Evolutionary conservation across 768 basidiomycete genomes (phyloP), one percentile per base, ranked within the genome.

Genomic region (Clathrus columnatus): DNA sequence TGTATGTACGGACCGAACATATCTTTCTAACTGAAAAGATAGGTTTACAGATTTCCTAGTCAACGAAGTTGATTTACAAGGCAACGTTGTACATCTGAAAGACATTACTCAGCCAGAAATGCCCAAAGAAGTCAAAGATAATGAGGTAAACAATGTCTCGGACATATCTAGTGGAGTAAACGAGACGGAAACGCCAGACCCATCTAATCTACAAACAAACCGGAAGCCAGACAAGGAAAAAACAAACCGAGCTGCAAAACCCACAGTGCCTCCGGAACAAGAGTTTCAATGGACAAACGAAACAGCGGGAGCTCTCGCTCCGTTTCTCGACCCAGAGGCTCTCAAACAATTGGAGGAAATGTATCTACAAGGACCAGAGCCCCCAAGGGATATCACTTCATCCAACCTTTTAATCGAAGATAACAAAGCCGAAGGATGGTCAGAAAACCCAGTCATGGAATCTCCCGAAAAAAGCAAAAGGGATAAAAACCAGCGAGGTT

Each of bases 31-130:
- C 30, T 59, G 36, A 54, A 18, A 44, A 47, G 50, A 24, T 64
- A 96, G 94, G 63, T 98, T 98, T 68, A 95, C 95, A 41, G 96
- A 99, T 69, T 99, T 99, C 66, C 63, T 98, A 63, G 96, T 99
- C 18, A 87, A 79, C 63, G 96, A 99, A 71, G 85, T 99, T 28
- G 84, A 88, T 64, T 77, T 82, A 57, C 84, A 90, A 60, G 79
- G 84, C 44, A 81, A 87, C 59, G 84, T 90, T 7, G 72, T 96
- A 17, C 86, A 89, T 64, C 65, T 99, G 29, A 90, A 89, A 66
- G 80, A 82, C 51, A 77, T 98, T 36, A 78, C 72, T 30, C 83
- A 82, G 65, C 93, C 91, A 2, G 74, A 78, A 57, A 67, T 81
- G 23, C 62, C 72, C 8, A 79, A 78, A 61, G 77, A 74, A 61